These are phyloP conservation scores for Symmetrospora coprosmae DNA, from an alignment of 768 basidiomycete species.

Conservation along the genomic window DNA sequence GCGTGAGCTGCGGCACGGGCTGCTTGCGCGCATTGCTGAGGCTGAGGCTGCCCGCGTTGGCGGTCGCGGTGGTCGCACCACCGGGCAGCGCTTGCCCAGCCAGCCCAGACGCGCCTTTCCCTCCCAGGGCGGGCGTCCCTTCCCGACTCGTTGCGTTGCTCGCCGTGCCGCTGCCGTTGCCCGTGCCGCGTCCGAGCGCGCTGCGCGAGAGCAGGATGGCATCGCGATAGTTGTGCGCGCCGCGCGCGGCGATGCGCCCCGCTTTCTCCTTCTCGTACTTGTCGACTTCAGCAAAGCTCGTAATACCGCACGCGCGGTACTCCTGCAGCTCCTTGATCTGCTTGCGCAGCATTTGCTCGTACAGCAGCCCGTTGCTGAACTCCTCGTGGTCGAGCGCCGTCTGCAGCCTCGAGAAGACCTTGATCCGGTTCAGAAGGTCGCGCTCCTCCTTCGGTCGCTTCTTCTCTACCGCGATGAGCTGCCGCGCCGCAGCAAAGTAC, in stretches of 20 bases:
- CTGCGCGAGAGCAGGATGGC: constrained; percentile 1
- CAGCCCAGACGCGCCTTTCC: too few relatives aligned
- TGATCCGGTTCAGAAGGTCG: constrained; percentile 72
- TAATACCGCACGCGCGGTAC: constrained; percentile 72
- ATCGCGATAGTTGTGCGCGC: constrained; percentile 13
- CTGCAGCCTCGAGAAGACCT: constrained; percentile 79
- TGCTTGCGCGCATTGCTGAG: not conserved
- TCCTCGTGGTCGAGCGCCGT: constrained; percentile 81
- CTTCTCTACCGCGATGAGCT: constrained; percentile 86
- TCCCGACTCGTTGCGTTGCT: not conserved
- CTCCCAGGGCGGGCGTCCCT: constrained; percentile 12
- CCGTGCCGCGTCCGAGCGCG: not conserved
- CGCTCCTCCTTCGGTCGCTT: constrained; percentile 80
- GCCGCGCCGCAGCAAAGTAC: too few relatives aligned
- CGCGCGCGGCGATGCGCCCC: constrained; percentile 41
- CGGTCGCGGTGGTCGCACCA: not conserved
- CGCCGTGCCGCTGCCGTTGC: not conserved
- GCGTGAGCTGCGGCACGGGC: constrained; percentile 49
- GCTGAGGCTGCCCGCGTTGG: too few relatives aligned
- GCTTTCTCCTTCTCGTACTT: constrained; percentile 64
- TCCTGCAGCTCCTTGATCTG: constrained; percentile 81
- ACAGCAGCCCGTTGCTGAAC: constrained; percentile 74
- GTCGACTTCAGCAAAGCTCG: constrained; percentile 72
- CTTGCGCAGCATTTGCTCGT: constrained; percentile 73
- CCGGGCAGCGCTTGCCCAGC: too few relatives aligned